These are phyloP conservation scores for Lactuca saligna DNA, from an alignment of 129 eudicot species.

Conservation along the genomic window DNA sequence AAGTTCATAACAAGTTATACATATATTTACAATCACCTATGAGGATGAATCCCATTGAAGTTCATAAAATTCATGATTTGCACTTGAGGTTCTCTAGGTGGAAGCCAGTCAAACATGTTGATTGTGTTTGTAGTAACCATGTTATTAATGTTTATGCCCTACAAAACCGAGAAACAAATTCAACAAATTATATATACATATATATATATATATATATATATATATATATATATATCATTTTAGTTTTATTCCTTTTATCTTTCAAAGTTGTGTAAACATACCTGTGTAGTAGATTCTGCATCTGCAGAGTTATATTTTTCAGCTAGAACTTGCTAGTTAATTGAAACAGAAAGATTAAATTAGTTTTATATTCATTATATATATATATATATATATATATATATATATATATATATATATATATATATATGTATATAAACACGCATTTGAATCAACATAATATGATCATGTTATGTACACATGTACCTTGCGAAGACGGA, in stretches of 20 bases:
- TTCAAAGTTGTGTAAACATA: slow-evolving; percentile 7
- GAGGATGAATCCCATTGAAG: slow-evolving; percentile 54
- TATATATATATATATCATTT: background rate
- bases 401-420: too few relatives aligned
- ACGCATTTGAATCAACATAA: background rate
- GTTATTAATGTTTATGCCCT: slow-evolving; percentile 34
- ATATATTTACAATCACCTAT: slow-evolving; percentile 39
- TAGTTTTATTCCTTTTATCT: slow-evolving; percentile 1
- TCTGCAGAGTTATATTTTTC: slow-evolving; percentile 38
- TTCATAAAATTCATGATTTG: slow-evolving; percentile 60
- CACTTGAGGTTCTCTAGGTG: slow-evolving; percentile 69
- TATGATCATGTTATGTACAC: background rate
- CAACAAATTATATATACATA: background rate
- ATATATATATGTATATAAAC: background rate
- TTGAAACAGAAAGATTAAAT: slow-evolving; percentile 7
- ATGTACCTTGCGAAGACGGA: slow-evolving; percentile 57
- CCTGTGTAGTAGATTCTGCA: slow-evolving; percentile 46
- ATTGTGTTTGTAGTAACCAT: slow-evolving; percentile 40
- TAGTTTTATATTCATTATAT: background rate
- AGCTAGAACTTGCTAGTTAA: slow-evolving; percentile 48
- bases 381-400: background rate
- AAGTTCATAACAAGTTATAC: too few relatives aligned
- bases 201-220: too few relatives aligned
- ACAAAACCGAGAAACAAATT: background rate
- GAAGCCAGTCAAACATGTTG: slow-evolving; percentile 64